A percentile compares a stretch with the other conserved stretches of the same genome.
phyloP scores from a whole-genome alignment of 148 eudicot species.

The Spergularia bocconei region DNA sequence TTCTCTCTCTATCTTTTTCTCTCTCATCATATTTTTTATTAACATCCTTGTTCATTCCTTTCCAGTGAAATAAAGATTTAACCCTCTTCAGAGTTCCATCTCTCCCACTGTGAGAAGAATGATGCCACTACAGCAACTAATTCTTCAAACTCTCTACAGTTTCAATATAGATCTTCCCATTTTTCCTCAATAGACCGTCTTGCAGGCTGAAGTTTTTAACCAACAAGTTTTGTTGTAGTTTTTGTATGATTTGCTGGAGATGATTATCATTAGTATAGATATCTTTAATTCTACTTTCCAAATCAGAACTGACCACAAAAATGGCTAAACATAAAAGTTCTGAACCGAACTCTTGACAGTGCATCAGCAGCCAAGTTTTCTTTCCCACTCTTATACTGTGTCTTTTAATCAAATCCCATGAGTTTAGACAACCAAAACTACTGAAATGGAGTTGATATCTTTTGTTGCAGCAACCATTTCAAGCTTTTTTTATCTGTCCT shows the following conservation, averaged over 20 bases:
- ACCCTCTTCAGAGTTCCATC: background rate
- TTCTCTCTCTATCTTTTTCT: no score
- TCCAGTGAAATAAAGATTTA: background rate
- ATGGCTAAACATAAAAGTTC: background rate
- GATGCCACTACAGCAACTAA: background rate
- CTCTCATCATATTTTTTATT: no score
- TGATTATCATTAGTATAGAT: background rate
- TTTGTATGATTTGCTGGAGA: background rate
- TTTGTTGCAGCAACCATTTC: background rate
- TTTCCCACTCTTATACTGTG: no score
- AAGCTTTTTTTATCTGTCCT: background rate
- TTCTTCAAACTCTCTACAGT: background rate
- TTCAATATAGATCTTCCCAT: background rate
- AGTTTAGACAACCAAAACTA: no score
- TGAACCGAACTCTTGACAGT: background rate
- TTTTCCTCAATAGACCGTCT: background rate
- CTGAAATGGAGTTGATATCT: no score
- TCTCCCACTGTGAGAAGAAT: background rate
- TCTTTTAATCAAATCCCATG: no score
- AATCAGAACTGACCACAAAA: background rate
- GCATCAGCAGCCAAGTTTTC: no score
- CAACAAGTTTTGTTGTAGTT: background rate
- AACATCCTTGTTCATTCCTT: constrained; percentile 3
- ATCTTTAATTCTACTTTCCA: background rate
- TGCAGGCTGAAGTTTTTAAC: background rate